These are phyloP conservation scores for Penicillium alfredii DNA, from an alignment of 495 filamentous ascomycete genomes.

Conservation along the genomic window DNA sequence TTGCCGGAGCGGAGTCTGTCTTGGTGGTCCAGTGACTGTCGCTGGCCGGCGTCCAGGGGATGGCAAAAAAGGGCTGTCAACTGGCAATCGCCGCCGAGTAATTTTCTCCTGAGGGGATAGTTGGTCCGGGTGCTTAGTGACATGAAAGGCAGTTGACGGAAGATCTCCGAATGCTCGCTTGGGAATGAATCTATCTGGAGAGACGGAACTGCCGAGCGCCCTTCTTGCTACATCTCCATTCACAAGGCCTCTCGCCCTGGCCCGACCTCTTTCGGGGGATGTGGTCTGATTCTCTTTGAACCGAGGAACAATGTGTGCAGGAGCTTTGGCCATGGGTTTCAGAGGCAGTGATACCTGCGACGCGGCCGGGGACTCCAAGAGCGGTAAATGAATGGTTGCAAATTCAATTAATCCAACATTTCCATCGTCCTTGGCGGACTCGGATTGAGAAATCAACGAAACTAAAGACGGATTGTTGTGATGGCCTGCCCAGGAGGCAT, in stretches of 20 bases:
- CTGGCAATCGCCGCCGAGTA: slow-evolving; percentile 49
- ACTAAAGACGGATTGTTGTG: slow-evolving; percentile 6
- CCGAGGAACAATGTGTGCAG: neutral
- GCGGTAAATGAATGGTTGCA: slow-evolving; percentile 15
- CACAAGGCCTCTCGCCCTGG: slow-evolving; percentile 8
- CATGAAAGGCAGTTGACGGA: slow-evolving; percentile 51
- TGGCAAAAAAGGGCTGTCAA: slow-evolving; percentile 62
- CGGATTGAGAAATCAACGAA: slow-evolving; percentile 9
- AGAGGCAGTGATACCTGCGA: slow-evolving; percentile 11
- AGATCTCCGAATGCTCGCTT: slow-evolving; percentile 39
- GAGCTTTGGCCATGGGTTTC: slow-evolving; percentile 1
- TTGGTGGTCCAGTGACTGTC: slow-evolving; percentile 19
- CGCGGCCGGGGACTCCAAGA: slow-evolving; percentile 11
- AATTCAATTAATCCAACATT: slow-evolving; percentile 15
- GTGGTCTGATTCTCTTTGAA: slow-evolving; percentile 11
- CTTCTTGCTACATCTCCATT: slow-evolving; percentile 1
- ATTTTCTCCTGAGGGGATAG: slow-evolving; percentile 58
- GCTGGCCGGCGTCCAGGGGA: slow-evolving; percentile 8
- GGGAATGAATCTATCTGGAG: slow-evolving; percentile 68
- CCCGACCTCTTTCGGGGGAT: slow-evolving; percentile 14
- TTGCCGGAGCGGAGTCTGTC: slow-evolving; percentile 13
- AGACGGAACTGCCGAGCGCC: slow-evolving; percentile 14
- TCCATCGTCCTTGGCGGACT: slow-evolving; percentile 7
- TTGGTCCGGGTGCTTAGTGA: slow-evolving; percentile 56
- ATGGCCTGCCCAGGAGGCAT: slow-evolving; percentile 11